A percentile compares a stretch with the other conserved stretches of the same genome.
These are phyloP conservation scores for Populus pruinosa DNA, from an alignment of 345 rosid genomes.

Conservation along the genomic window DNA sequence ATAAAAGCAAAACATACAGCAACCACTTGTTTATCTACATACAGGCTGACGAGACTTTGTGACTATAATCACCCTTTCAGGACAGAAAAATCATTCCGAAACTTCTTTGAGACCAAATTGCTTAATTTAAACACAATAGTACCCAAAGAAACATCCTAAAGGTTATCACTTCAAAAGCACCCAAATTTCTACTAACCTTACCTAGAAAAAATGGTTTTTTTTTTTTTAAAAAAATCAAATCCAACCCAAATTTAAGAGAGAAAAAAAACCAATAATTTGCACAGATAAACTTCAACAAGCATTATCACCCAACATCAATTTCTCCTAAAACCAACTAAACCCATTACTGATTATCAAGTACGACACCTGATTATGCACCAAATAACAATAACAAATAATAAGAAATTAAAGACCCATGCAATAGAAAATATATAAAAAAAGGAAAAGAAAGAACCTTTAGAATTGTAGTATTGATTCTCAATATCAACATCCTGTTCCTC, in stretches of 20 bases:
- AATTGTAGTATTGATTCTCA: constrained; percentile 94
- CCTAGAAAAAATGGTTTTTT: background rate
- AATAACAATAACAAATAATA: background rate
- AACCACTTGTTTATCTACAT: background rate
- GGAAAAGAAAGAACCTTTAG: constrained; percentile 53
- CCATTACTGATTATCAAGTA: background rate
- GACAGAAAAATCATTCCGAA: background rate
- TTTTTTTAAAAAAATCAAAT: background rate
- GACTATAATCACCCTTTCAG: background rate
- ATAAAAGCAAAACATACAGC: background rate
- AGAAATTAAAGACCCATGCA: background rate
- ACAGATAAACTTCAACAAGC: background rate
- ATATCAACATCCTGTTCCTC: constrained; percentile 97
- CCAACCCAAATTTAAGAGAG: background rate
- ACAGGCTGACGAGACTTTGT: background rate
- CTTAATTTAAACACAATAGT: background rate
- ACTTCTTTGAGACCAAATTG: background rate
- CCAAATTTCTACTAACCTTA: background rate
- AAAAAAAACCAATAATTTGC: background rate
- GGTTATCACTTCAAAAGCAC: background rate
- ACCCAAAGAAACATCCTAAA: background rate
- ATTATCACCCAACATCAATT: background rate
- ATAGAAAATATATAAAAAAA: background rate
- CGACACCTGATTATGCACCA: background rate
- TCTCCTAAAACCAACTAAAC: background rate